Percentiles rank a stretch among this genome's conserved stretches.
Evolutionary conservation across 495 filamentous ascomycete species (phyloP).

Genomic region (Annulohypoxylon stygium): DNA sequence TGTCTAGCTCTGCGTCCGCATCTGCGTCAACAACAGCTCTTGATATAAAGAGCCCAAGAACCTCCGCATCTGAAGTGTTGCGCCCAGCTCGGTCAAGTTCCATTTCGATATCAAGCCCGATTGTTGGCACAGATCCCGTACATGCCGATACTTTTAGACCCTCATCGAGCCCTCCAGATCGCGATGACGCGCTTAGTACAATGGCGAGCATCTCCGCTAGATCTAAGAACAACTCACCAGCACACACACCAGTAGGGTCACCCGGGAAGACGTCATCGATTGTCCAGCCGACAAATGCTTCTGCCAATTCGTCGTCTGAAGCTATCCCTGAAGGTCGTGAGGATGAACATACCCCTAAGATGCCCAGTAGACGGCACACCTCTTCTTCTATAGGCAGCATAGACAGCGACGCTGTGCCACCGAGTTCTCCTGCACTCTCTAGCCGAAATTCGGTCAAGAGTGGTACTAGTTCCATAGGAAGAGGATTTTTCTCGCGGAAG

Average conservation of each 20-base stretch:
- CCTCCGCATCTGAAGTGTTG: constrained; percentile 45
- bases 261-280: constrained; percentile 58
- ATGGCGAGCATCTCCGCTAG: constrained; percentile 76
- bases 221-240: constrained; percentile 69
- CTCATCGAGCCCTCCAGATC: constrained; percentile 55
- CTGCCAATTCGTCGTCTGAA: constrained; percentile 56
- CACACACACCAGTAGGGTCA: constrained; percentile 65
- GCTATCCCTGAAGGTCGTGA: constrained; percentile 34
- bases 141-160: constrained; percentile 53
- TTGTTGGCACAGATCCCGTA: constrained; percentile 48
- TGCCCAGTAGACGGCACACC: constrained; percentile 59
- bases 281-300: constrained; percentile 49
- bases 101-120: constrained; percentile 60
- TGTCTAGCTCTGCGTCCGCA: constrained; percentile 51
- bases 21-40: constrained; percentile 57
- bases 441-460: constrained; percentile 54
- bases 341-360: constrained; percentile 35
- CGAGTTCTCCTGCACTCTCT: constrained; percentile 53
- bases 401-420: constrained; percentile 36
- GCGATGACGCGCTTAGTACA: constrained; percentile 68
- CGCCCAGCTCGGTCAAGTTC: constrained; percentile 65
- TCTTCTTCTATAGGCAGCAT: constrained; percentile 54
- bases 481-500: constrained; percentile 57
- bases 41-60: constrained; percentile 51
- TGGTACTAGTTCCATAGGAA: constrained; percentile 53